Base-by-base conservation (phyloP, 306 rosid species). In the Dalbergia oliveri region DNA sequence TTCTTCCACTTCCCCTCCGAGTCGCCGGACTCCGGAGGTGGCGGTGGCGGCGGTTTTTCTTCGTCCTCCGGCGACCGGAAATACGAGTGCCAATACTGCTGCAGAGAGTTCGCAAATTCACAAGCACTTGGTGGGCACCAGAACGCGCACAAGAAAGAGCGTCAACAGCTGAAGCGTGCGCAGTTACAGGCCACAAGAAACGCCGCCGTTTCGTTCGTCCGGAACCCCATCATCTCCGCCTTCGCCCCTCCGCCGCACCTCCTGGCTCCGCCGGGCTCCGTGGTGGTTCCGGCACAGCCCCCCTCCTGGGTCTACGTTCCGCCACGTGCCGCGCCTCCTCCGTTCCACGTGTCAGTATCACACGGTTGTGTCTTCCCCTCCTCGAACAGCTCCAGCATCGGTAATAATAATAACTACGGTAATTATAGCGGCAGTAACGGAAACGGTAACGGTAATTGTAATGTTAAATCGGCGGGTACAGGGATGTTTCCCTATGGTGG, bases 41-140 rank as follows among this genome's bases (percentile, higher is more conserved):
- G 84, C 1, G 51, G 50, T 0, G 77, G 53, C 0, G 71, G 37
- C 5, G 31, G 68, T 0, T 85, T 88, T 11, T 82, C 92, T 9
- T 73, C 91, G 19, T 69, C 94, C 87, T 88, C 92, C 57, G 87
- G 88, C 6, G 98, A 92, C 69, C 82, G 99, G 43, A 95, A 91
- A 82, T 95, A 87, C 83, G 99, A 93, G 97, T 95, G 99, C 37
- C 99, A 93, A 68, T 95, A 95, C 85, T 95, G 99, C 63, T 90
- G 89, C 82, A 79, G 99, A 4, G 98, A 95, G 85, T 95, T 95
- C 69, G 98, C 97, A 13, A 95, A 95, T 71, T 95, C 99, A 26
- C 99, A 95, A 82, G 99, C 99, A 4, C 94, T 95, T 47, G 99
- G 99, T 0, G 99, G 99, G 8, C 99, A 95, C 83, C 99, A 95